Percentiles rank a stretch among this genome's conserved stretches.
Evolutionary conservation across 768 basidiomycete genomes (phyloP).

Genomic region (Fomitopsis serialis): DNA sequence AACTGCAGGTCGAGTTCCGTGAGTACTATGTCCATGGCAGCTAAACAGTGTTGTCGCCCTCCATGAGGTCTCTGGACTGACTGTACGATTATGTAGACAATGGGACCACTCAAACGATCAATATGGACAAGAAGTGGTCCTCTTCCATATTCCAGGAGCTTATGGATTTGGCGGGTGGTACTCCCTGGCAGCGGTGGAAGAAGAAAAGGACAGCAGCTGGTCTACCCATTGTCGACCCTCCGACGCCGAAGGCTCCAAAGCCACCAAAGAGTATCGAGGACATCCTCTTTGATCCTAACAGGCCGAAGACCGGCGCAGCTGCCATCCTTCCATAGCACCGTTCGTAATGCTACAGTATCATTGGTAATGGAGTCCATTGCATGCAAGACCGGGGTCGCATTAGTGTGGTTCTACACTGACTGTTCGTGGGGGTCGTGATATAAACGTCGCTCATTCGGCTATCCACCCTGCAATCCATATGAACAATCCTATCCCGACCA

Average conservation of each 20-base stretch:
- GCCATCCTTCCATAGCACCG: conserved; percentile 29
- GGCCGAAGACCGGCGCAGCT: conserved; percentile 33
- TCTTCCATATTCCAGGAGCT: conserved; percentile 62
- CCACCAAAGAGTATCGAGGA: conserved; percentile 2
- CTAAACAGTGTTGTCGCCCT: too few relatives aligned
- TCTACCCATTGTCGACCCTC: conserved; percentile 34
- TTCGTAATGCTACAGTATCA: not conserved
- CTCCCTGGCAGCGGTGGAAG: conserved; percentile 55
- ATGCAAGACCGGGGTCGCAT: not conserved
- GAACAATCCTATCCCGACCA: conserved; percentile 66
- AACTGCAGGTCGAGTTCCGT: conserved; percentile 62
- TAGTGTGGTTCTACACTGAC: not conserved
- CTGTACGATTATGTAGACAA: conserved; percentile 31
- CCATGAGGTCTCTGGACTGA: too few relatives aligned
- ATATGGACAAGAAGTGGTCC: conserved; percentile 67
- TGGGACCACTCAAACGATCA: conserved; percentile 41
- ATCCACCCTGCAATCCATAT: conserved; percentile 23
- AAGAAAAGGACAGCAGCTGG: conserved; percentile 40
- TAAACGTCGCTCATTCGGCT: conserved; percentile 9
- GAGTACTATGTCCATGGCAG: too few relatives aligned
- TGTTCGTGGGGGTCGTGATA: not conserved
- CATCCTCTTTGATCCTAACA: conserved; percentile 1
- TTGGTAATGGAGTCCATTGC: not conserved
- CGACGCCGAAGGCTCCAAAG: conserved; percentile 9
- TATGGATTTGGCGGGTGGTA: conserved; percentile 61